Evolutionary conservation across 352 stramenopile genomes (phyloP).

Genomic region (Globisporangium uncinulatum): DNA sequence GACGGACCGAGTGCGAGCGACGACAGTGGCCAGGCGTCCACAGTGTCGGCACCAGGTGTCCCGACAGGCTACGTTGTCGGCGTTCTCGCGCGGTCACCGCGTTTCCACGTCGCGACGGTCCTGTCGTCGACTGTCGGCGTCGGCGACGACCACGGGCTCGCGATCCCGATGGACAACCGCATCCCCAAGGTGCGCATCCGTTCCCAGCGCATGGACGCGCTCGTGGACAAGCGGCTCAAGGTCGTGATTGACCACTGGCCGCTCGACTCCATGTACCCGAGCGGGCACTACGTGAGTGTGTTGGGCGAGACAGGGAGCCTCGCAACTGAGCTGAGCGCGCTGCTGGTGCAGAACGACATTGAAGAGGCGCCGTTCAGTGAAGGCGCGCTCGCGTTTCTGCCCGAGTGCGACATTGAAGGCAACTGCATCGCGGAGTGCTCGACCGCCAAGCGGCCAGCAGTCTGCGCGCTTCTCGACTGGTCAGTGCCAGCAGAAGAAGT

Average conservation of each 20-base stretch:
- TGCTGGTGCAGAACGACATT: slow-evolving; percentile 82
- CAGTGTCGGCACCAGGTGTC: slow-evolving; percentile 17
- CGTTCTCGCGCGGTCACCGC: slow-evolving; percentile 67
- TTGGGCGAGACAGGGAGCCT: slow-evolving; percentile 55
- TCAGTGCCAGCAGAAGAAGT: slow-evolving; percentile 48
- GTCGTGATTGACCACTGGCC: slow-evolving; percentile 79
- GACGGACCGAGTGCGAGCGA: slow-evolving; percentile 12
- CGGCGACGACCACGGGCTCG: slow-evolving; percentile 65
- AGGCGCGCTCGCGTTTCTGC: slow-evolving; percentile 75
- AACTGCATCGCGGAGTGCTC: slow-evolving; percentile 66
- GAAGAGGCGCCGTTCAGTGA: slow-evolving; percentile 84
- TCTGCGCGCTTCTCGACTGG: slow-evolving; percentile 64
- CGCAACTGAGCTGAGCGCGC: slow-evolving; percentile 71
- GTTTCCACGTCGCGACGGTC: slow-evolving; percentile 69
- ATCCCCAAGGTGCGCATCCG: slow-evolving; percentile 78
- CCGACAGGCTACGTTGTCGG: slow-evolving; percentile 84
- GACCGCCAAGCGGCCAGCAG: slow-evolving; percentile 57
- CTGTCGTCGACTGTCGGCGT: slow-evolving; percentile 50
- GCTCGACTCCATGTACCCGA: slow-evolving; percentile 71
- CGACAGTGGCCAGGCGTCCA: background rate
- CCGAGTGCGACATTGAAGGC: slow-evolving; percentile 62
- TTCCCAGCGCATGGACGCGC: slow-evolving; percentile 64
- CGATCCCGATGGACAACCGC: slow-evolving; percentile 78
- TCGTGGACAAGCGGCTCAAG: slow-evolving; percentile 79
- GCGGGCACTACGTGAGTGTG: slow-evolving; percentile 75